Evolutionary conservation across 495 filamentous ascomycete genomes (phyloP).

Genomic region (Aspergillus biplanus): DNA sequence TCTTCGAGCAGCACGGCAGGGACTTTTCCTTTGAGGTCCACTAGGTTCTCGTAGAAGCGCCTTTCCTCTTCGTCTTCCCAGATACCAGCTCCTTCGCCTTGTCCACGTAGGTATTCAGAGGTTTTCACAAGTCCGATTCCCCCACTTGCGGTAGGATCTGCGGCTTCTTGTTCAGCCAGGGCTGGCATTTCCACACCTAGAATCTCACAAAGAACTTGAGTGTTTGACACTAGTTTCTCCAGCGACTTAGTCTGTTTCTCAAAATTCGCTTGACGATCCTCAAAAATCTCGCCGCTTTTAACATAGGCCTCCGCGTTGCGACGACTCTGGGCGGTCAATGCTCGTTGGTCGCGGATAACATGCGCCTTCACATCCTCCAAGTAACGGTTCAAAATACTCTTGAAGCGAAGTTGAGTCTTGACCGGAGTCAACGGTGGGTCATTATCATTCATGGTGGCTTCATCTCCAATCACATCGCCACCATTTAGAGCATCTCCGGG

Average conservation of each 20-base stretch:
- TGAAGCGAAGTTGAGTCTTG: conserved; percentile 84
- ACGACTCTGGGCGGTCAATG: conserved; percentile 77
- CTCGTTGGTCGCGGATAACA: conserved; percentile 86
- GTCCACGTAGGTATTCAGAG: conserved; percentile 87
- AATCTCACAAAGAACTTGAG: conserved; percentile 85
- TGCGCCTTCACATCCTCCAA: conserved; percentile 92
- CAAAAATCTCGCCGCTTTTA: conserved; percentile 97
- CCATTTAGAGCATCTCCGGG: conserved; percentile 53
- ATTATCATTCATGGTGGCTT: conserved; percentile 36
- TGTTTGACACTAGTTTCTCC: conserved; percentile 87
- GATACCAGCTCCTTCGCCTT: conserved; percentile 91
- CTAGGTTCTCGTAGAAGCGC: conserved; percentile 95
- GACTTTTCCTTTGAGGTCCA: conserved; percentile 94
- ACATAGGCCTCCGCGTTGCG: conserved; percentile 98
- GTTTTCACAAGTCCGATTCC: conserved; percentile 92
- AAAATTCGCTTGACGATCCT: conserved; percentile 94
- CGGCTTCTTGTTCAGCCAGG: conserved; percentile 77
- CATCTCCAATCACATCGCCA: conserved; percentile 43
- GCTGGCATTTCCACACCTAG: conserved; percentile 95
- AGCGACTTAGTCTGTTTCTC: conserved; percentile 90
- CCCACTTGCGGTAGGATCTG: conserved; percentile 63
- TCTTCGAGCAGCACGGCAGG: conserved; percentile 92
- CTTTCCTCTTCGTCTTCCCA: conserved; percentile 99
- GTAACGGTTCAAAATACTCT: conserved; percentile 84
- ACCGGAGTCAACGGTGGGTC: conserved; percentile 74